Evolutionary conservation across 805 yeast species (phyloP), one percentile per base, ranked within the genome.

Genomic region (Brettanomyces anomalus): DNA sequence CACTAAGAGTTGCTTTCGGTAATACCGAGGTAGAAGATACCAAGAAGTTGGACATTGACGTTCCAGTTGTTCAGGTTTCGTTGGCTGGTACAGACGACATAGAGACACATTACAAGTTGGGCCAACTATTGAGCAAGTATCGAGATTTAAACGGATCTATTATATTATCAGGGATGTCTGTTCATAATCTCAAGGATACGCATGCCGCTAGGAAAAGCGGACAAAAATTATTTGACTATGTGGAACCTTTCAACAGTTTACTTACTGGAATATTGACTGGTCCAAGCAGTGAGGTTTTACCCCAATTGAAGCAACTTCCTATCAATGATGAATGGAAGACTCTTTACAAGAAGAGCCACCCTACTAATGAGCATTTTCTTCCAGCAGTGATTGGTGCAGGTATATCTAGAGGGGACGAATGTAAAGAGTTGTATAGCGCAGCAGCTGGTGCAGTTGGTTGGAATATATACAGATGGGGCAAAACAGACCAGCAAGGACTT

Each of bases 101-200:
- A 50, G 66, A 61, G 16, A 50, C 64, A 3, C 74, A 70, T 47
- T 70, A 63, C 54, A 67, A 71, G 48, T 59, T 85, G 37, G 95
- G 94, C 3, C 58, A 72, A 46, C 68, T 66, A 0, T 61, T 85
- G 40, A 54, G 71, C 14, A 62, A 67, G 31, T 73, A 77, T 48
- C 67, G 88, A 47, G 64, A 68, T 2, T 59, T 73, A 40, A 75
- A 73, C 40, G 77, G 75, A 17, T 45, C 76, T 43, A 63, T 85
- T 3, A 57, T 85, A 4, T 72, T 77, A 42, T 81, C 89, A 0
- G 95, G 95, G 3, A 81, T 82, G 85, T 69, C 86, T 5, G 93
- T 83, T 18, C 94, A 85, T 60, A 85, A 85, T 53, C 66, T 85
- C 36, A 48, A 76, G 33, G 88, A 82, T 44, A 39, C 76, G 19